Percentiles rank a stretch among this genome's conserved stretches.
Conservation (phyloP, 352 stramenopile genomes). For the Globisporangium megalacanthum region DNA sequence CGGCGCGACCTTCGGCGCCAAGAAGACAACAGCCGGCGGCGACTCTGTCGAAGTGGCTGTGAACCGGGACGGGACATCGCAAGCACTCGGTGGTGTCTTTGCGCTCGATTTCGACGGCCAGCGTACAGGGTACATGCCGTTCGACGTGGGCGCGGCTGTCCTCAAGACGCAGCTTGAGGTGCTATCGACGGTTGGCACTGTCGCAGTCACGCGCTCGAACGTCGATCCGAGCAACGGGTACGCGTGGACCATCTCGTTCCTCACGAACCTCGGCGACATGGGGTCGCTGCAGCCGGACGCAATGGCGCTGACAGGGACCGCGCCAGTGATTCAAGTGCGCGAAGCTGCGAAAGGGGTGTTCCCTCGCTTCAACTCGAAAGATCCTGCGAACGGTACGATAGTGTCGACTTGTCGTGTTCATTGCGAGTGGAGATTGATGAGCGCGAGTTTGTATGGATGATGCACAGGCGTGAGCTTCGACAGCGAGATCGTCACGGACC, state of each 20-base stretch:
- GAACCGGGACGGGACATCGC: slow-evolving; percentile 46
- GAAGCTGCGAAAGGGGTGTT: slow-evolving; percentile 68
- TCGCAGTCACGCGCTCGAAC: slow-evolving; percentile 81
- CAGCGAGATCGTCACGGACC: slow-evolving; percentile 82
- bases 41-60: slow-evolving; percentile 47
- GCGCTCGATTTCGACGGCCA: slow-evolving; percentile 85
- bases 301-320: slow-evolving; percentile 85
- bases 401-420: not conserved
- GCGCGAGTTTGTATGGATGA: not conserved
- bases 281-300: slow-evolving; percentile 70
- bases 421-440: not conserved
- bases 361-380: slow-evolving; percentile 91
- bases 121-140: slow-evolving; percentile 88
- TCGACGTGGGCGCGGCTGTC: slow-evolving; percentile 82
- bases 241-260: slow-evolving; percentile 91
- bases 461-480: slow-evolving; percentile 73
- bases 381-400: slow-evolving; percentile 54
- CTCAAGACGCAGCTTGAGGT: slow-evolving; percentile 88
- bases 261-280: slow-evolving; percentile 88
- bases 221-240: slow-evolving; percentile 91
- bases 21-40: slow-evolving; percentile 20
- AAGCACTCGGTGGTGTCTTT: slow-evolving; percentile 70
- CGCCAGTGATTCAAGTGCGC: slow-evolving; percentile 70
- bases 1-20: slow-evolving; percentile 26
- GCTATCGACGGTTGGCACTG: slow-evolving; percentile 84